Percentiles rank a stretch among this genome's conserved stretches.
Evolutionary conservation across 306 rosid genomes (phyloP).

Genomic region (Canavalia gladiata): DNA sequence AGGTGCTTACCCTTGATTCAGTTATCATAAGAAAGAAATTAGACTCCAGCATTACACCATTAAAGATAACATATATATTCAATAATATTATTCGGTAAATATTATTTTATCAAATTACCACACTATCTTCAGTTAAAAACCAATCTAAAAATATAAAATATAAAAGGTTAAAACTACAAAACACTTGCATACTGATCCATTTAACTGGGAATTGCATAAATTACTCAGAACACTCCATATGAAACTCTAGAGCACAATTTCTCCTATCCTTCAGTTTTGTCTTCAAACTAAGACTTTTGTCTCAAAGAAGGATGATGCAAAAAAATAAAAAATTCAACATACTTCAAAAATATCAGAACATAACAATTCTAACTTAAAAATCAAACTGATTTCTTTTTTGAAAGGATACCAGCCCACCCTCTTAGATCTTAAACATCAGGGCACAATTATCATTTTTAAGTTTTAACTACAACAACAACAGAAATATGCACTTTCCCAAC

Average conservation of each 20-base stretch:
- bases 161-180: constrained; percentile 19
- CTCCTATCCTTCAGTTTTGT: not conserved
- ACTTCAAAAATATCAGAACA: constrained; percentile 14
- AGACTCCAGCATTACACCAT: not conserved
- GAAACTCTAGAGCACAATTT: constrained; percentile 3
- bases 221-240: not conserved
- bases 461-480: constrained; percentile 8
- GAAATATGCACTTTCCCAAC: not conserved
- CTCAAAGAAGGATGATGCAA: not conserved
- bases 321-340: not conserved
- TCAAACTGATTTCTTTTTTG: not conserved
- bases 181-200: not conserved
- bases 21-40: constrained; percentile 33
- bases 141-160: constrained; percentile 27
- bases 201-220: constrained; percentile 18
- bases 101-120: constrained; percentile 10
- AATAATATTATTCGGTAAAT: constrained; percentile 8
- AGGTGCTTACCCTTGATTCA: constrained; percentile 25
- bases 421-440: not conserved
- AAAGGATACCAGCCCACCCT: not conserved
- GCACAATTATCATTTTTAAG: constrained; percentile 6
- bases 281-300: not conserved
- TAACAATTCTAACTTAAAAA: constrained; percentile 22
- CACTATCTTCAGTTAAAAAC: constrained; percentile 19
- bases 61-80: not conserved